Evolutionary conservation across 2,329 filamentous ascomycete species (phyloP).

Genomic region (Zymoseptoria ardabiliae): DNA sequence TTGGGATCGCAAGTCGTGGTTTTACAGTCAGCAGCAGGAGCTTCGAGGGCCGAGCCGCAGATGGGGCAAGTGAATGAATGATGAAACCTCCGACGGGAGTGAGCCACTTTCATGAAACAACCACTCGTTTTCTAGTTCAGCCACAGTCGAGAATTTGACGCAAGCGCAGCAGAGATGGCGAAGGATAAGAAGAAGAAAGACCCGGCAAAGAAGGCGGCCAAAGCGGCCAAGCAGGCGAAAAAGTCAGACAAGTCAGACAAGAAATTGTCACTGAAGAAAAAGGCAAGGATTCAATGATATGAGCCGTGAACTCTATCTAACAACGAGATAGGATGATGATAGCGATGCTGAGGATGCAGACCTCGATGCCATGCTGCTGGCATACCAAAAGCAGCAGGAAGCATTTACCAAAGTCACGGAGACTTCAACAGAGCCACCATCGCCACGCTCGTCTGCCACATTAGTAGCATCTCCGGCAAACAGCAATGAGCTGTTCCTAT

Average conservation of each 20-base stretch:
- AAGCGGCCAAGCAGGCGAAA: slow-evolving; percentile 70
- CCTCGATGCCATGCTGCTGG: slow-evolving; percentile 84
- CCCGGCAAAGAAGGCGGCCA: slow-evolving; percentile 47
- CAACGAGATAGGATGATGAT: slow-evolving; percentile 56
- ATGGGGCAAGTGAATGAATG: neutral
- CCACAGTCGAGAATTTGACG: neutral
- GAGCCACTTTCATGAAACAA: neutral
- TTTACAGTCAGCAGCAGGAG: neutral
- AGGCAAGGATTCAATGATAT: neutral
- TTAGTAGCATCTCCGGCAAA: slow-evolving; percentile 80
- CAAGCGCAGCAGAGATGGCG: slow-evolving; percentile 35
- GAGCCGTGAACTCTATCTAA: neutral
- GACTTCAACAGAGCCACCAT: slow-evolving; percentile 62
- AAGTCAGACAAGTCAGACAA: slow-evolving; percentile 58
- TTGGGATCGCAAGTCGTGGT: neutral
- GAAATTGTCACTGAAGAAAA: slow-evolving; percentile 49
- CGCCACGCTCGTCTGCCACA: slow-evolving; percentile 69
- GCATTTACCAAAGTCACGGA: slow-evolving; percentile 93
- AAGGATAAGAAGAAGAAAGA: slow-evolving; percentile 42
- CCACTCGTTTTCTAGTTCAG: too few relatives aligned
- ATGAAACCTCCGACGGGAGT: neutral
- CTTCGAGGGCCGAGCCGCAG: neutral
- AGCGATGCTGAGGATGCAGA: slow-evolving; percentile 90
- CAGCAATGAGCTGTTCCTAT: slow-evolving; percentile 80
- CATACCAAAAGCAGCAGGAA: slow-evolving; percentile 86